Percentiles rank a stretch among this genome's conserved stretches.
These are phyloP conservation scores for Paramyrothecium sp. DNA, from an alignment of 2,329 filamentous ascomycete species.

Conservation along the genomic window DNA sequence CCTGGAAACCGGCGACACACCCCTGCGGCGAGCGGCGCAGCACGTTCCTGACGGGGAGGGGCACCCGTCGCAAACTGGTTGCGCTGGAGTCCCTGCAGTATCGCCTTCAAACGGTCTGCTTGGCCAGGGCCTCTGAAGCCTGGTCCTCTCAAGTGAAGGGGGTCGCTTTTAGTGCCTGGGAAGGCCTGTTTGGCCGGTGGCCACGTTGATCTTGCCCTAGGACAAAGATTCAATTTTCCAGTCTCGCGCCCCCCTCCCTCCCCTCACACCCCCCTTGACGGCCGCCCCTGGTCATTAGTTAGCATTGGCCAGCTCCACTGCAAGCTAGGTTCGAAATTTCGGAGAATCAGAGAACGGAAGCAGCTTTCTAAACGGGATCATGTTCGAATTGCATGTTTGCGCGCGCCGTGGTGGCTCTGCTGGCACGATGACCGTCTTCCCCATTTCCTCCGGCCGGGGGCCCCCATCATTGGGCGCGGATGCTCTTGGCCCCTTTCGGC, in stretches of 20 bases:
- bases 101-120: not conserved
- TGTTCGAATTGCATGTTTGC: too few relatives aligned
- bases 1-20: conserved; percentile 14
- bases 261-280: conserved; percentile 12
- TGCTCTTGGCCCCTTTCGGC: conserved; percentile 1
- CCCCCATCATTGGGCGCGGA: conserved; percentile 9
- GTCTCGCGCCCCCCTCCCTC: conserved; percentile 13
- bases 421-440: not conserved
- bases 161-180: conserved; percentile 6
- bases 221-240: conserved; percentile 17
- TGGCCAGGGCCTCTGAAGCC: conserved; percentile 2
- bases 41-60: conserved; percentile 21
- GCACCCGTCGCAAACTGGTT: conserved; percentile 14
- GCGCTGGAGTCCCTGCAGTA: conserved; percentile 22
- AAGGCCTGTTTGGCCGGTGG: conserved; percentile 21
- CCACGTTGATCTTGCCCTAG: conserved; percentile 30
- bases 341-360: not conserved
- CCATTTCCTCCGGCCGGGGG: too few relatives aligned
- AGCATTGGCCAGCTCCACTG: not conserved
- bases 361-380: not conserved
- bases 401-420: too few relatives aligned
- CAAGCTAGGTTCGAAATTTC: not conserved
- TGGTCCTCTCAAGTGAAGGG: conserved; percentile 3
- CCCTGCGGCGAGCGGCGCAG: conserved; percentile 18
- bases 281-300: not conserved